These are phyloP conservation scores for Spinellus fusiger DNA, from an alignment of 192 early-diverging fungal genomes.

Conservation along the genomic window DNA sequence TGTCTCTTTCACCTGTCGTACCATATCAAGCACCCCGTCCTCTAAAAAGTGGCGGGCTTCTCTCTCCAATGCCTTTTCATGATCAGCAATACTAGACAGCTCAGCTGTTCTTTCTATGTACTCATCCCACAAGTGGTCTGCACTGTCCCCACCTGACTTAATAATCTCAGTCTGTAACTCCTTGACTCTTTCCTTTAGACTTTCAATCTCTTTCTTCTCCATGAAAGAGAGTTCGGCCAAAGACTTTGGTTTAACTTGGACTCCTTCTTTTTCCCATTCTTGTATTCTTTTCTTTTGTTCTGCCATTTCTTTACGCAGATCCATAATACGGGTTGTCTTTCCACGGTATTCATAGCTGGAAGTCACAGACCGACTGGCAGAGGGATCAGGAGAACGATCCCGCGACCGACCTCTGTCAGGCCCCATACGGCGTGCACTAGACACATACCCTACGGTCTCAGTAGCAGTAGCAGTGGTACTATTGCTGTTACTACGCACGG, in stretches of 20 bases:
- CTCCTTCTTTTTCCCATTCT: slow-evolving; percentile 9
- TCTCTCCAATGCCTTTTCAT: slow-evolving; percentile 39
- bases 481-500: no score
- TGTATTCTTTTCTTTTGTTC: slow-evolving; percentile 13
- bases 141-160: slow-evolving; percentile 6
- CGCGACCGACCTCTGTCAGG: slow-evolving; percentile 14
- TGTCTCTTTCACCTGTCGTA: slow-evolving; percentile 37
- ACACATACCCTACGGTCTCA: slow-evolving; percentile 34
- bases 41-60: slow-evolving; percentile 36
- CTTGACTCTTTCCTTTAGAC: slow-evolving; percentile 35
- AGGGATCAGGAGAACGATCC: slow-evolving; percentile 5
- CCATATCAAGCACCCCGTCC: slow-evolving; percentile 27
- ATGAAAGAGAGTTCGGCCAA: slow-evolving; percentile 9
- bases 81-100: slow-evolving; percentile 38
- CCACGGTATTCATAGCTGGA: slow-evolving; percentile 31
- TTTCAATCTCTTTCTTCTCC: slow-evolving; percentile 38
- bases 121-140: slow-evolving; percentile 13
- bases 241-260: slow-evolving; percentile 1
- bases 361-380: neutral
- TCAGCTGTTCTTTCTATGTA: slow-evolving; percentile 34
- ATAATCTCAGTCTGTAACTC: slow-evolving; percentile 35
- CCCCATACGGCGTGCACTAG: slow-evolving; percentile 34
- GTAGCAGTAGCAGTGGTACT: no score
- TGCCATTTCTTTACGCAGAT: slow-evolving; percentile 23
- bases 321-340: slow-evolving; percentile 29